phyloP scores from a whole-genome alignment of 352 stramenopile species.

The Pythium aquatile region DNA sequence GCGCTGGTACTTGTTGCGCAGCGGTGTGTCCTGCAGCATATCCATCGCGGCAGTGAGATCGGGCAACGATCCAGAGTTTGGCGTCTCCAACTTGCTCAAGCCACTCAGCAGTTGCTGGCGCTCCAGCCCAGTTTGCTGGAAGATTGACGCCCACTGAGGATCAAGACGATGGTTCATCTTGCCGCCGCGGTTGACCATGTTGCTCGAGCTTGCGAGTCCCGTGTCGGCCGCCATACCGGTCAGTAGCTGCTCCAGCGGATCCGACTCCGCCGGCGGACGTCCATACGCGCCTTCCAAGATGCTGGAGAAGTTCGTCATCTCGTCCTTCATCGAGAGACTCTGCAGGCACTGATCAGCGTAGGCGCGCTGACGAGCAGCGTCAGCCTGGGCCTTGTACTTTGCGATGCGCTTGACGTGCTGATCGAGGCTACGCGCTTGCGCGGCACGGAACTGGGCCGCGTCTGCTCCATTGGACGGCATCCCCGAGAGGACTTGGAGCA shows the following conservation, averaged over 20 bases:
- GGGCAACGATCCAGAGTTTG: not conserved
- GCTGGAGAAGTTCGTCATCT: slow-evolving; percentile 17
- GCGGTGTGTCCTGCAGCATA: slow-evolving; percentile 19
- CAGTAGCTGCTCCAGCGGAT: slow-evolving; percentile 26
- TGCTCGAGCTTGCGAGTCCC: slow-evolving; percentile 9
- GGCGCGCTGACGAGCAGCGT: slow-evolving; percentile 17
- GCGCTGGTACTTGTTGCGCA: slow-evolving; percentile 27
- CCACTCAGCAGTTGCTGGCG: slow-evolving; percentile 25
- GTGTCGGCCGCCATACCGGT: slow-evolving; percentile 21
- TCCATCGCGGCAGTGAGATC: slow-evolving; percentile 21
- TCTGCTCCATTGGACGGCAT: slow-evolving; percentile 9
- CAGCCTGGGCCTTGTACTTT: slow-evolving; percentile 10
- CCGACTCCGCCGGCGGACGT: slow-evolving; percentile 5
- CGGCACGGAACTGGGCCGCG: not conserved
- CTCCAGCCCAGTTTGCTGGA: slow-evolving; percentile 21
- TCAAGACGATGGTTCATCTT: slow-evolving; percentile 16
- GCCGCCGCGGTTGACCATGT: not conserved
- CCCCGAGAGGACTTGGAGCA: slow-evolving; percentile 25
- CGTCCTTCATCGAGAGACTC: slow-evolving; percentile 20
- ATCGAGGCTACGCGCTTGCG: slow-evolving; percentile 9
- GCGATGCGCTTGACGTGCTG: slow-evolving; percentile 18
- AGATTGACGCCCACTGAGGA: slow-evolving; percentile 27
- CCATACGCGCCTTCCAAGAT: slow-evolving; percentile 8
- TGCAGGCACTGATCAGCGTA: slow-evolving; percentile 11
- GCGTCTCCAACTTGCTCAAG: slow-evolving; percentile 15